These are phyloP conservation scores for Tylopilus intermedius DNA, from an alignment of 768 basidiomycete genomes.

Conservation along the genomic window DNA sequence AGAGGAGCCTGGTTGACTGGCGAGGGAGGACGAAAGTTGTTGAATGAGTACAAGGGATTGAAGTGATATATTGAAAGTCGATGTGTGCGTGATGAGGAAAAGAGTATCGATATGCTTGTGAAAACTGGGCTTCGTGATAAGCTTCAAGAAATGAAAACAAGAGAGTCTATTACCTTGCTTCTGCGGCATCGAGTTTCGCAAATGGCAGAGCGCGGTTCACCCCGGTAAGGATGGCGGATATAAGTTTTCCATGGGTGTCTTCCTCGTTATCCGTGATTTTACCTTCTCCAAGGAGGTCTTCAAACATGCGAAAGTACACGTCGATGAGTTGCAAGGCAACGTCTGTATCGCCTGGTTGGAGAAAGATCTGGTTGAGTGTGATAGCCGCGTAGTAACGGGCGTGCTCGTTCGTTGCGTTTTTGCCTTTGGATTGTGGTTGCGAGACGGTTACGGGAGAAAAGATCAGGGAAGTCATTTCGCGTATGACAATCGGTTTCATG, in stretches of 20 bases:
- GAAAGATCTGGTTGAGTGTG: conserved; percentile 90
- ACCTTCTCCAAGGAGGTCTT: conserved; percentile 73
- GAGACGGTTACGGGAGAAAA: conserved; percentile 30
- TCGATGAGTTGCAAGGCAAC: conserved; percentile 79
- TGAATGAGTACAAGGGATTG: conserved; percentile 88
- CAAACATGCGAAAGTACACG: conserved; percentile 92
- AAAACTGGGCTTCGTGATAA: conserved; percentile 44
- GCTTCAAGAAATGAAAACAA: not conserved
- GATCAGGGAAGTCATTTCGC: conserved; percentile 78
- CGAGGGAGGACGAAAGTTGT: conserved; percentile 64
- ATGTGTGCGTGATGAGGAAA: conserved; percentile 91
- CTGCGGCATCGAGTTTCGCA: conserved; percentile 70
- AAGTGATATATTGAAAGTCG: conserved; percentile 94
- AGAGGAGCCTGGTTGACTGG: conserved; percentile 37
- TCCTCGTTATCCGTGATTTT: conserved; percentile 36
- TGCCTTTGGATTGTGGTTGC: conserved; percentile 18
- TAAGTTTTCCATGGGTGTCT: conserved; percentile 72
- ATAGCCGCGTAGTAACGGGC: conserved; percentile 89
- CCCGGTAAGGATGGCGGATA: conserved; percentile 89
- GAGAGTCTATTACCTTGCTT: conserved; percentile 48
- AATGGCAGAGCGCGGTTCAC: conserved; percentile 95
- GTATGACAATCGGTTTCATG: conserved; percentile 87
- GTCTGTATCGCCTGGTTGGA: conserved; percentile 59
- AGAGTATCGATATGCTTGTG: conserved; percentile 86
- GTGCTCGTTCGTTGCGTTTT: conserved; percentile 52